Percentiles rank a stretch among this genome's conserved stretches.
Evolutionary conservation across 106 monocot species (phyloP).

Genomic region (Alisma plantagoaquatica): DNA sequence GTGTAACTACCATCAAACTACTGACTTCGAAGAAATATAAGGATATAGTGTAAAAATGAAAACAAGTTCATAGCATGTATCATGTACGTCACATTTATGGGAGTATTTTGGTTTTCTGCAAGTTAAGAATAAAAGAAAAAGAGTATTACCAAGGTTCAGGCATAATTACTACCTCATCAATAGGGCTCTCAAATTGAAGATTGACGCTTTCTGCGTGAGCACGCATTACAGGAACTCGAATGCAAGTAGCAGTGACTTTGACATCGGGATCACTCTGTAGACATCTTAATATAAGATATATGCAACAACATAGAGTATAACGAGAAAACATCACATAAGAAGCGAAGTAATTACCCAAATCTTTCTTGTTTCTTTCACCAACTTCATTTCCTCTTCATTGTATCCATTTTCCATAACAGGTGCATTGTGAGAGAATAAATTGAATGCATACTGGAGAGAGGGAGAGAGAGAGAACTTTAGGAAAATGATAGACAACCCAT

Average conservation of each 20-base stretch:
- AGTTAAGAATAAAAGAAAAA: too few relatives aligned
- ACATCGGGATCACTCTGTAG: constrained; percentile 73
- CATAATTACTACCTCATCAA: constrained; percentile 94
- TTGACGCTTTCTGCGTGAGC: constrained; percentile 97
- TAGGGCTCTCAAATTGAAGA: constrained; percentile 88
- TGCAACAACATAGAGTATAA: not conserved
- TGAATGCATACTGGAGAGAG: constrained; percentile 86
- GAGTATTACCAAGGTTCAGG: too few relatives aligned
- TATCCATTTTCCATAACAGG: constrained; percentile 89
- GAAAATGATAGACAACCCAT: not conserved
- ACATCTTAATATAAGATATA: not conserved
- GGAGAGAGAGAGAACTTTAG: not conserved
- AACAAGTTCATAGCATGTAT: too few relatives aligned
- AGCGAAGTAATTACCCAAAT: constrained; percentile 60
- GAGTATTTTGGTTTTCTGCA: too few relatives aligned
- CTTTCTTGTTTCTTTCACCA: constrained; percentile 94
- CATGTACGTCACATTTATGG: too few relatives aligned
- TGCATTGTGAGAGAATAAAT: constrained; percentile 97
- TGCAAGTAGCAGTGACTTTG: constrained; percentile 94
- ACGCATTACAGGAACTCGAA: constrained; percentile 95
- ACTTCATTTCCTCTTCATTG: constrained; percentile 98
- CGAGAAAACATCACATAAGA: not conserved
- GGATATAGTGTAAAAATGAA: too few relatives aligned
- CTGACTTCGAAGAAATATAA: too few relatives aligned
- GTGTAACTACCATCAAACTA: too few relatives aligned